These are phyloP conservation scores for Amphicarpaea edgeworthii DNA, from an alignment of 306 rosid species.

Conservation along the genomic window DNA sequence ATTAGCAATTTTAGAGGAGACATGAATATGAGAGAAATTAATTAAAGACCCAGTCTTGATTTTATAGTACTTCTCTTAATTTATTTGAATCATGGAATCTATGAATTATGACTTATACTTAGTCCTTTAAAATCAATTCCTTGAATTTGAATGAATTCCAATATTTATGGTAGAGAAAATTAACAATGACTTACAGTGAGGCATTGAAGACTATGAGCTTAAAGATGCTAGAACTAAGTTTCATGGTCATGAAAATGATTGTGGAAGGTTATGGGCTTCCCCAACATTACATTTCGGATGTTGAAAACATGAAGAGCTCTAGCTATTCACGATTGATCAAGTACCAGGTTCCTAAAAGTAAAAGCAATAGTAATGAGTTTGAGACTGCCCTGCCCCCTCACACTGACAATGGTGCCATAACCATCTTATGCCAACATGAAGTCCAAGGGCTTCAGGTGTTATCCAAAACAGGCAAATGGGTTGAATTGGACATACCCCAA, in stretches of 20 bases:
- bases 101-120: no score
- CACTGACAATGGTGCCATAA: slow-evolving; percentile 55
- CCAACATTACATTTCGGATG: slow-evolving; percentile 37
- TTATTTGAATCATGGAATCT: no score
- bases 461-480: slow-evolving; percentile 61
- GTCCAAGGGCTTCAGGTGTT: slow-evolving; percentile 63
- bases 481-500: slow-evolving; percentile 43
- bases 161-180: neutral
- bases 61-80: no score
- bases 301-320: slow-evolving; percentile 45
- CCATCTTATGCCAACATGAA: slow-evolving; percentile 61
- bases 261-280: slow-evolving; percentile 53
- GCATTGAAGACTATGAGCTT: slow-evolving; percentile 45
- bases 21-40: no score
- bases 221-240: slow-evolving; percentile 45
- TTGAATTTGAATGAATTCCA: no score
- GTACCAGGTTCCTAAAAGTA: slow-evolving; percentile 58
- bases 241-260: slow-evolving; percentile 50
- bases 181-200: slow-evolving; percentile 38
- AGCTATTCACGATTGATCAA: slow-evolving; percentile 50
- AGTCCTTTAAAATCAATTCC: no score
- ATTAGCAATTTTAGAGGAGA: no score
- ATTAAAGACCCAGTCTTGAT: no score
- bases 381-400: slow-evolving; percentile 55
- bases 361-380: slow-evolving; percentile 3